Conservation (phyloP, 1,139 yeast genomes). For the Pichia sp. region DNA sequence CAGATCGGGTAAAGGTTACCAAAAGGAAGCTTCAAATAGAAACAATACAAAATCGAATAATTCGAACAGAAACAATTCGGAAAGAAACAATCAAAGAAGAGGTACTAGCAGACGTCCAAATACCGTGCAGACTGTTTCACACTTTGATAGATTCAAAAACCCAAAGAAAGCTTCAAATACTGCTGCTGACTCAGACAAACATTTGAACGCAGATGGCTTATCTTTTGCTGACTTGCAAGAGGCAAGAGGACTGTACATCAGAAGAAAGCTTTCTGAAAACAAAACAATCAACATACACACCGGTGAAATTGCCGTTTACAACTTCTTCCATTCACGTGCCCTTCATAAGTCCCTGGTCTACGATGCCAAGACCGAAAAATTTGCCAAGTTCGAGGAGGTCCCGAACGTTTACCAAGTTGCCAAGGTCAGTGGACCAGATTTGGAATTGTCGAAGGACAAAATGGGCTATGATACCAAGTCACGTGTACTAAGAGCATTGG, state of each 20-base stretch:
- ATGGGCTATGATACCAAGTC: conserved; percentile 27
- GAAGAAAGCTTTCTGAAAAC: conserved; percentile 15
- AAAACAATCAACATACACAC: conserved; percentile 1
- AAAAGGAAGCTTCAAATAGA: background rate
- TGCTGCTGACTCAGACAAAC: background rate
- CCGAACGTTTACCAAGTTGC: conserved; percentile 5
- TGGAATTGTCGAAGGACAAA: conserved; percentile 27
- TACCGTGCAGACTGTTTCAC: conserved; percentile 18
- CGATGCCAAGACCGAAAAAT: conserved; percentile 7
- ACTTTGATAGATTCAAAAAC: conserved; percentile 19
- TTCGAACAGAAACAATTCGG: background rate
- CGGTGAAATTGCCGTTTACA: background rate
- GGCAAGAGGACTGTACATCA: conserved; percentile 16
- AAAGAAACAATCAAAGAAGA: conserved; percentile 4
- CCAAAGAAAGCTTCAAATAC: conserved; percentile 2
- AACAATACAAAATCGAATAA: background rate
- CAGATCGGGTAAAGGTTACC: background rate
- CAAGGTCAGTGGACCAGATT: conserved; percentile 18
- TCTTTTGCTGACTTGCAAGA: conserved; percentile 17
- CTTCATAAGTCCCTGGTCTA: conserved; percentile 9
- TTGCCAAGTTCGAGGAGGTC: conserved; percentile 5
- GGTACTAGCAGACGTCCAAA: background rate
- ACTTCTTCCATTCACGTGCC: conserved; percentile 16
- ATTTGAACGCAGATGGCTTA: conserved; percentile 16
- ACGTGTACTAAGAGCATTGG: conserved; percentile 29